phyloP scores from a whole-genome alignment of 164 flowering plant genomes.

The Nelumbo lutea region DNA sequence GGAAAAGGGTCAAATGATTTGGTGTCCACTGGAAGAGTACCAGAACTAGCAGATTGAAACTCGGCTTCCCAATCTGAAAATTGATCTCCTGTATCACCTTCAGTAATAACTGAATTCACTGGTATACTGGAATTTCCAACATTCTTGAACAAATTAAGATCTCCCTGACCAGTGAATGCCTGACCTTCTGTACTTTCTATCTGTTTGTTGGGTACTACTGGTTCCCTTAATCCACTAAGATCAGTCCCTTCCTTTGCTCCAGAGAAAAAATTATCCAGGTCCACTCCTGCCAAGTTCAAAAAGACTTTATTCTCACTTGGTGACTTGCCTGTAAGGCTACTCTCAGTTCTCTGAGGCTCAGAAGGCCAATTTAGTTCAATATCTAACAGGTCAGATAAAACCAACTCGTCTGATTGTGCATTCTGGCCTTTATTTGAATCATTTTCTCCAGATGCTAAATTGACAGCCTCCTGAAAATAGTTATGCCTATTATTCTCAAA shows the following conservation, averaged over 20 bases:
- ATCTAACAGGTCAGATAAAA: conserved; percentile 49
- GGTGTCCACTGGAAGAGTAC: conserved; percentile 16
- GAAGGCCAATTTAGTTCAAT: conserved; percentile 49
- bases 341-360: conserved; percentile 21
- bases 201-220: conserved; percentile 5
- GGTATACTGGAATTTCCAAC: conserved; percentile 26
- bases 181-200: conserved; percentile 8
- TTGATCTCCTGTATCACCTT: conserved; percentile 21
- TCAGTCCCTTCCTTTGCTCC: conserved; percentile 20
- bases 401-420: conserved; percentile 25
- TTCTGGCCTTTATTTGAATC: conserved; percentile 28
- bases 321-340: conserved; percentile 13
- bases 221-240: conserved; percentile 20
- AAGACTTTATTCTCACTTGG: conserved; percentile 20
- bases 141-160: conserved; percentile 36
- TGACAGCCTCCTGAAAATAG: conserved; percentile 55
- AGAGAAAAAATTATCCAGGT: conserved; percentile 42
- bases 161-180: conserved; percentile 21
- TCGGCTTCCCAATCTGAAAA: conserved; percentile 60
- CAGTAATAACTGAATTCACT: conserved; percentile 12
- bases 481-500: background rate
- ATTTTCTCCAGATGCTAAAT: conserved; percentile 17
- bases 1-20: conserved; percentile 28
- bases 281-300: conserved; percentile 40
- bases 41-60: conserved; percentile 49